Conservation (phyloP, 179 eudicot species). For the Carnegiea gigantea region DNA sequence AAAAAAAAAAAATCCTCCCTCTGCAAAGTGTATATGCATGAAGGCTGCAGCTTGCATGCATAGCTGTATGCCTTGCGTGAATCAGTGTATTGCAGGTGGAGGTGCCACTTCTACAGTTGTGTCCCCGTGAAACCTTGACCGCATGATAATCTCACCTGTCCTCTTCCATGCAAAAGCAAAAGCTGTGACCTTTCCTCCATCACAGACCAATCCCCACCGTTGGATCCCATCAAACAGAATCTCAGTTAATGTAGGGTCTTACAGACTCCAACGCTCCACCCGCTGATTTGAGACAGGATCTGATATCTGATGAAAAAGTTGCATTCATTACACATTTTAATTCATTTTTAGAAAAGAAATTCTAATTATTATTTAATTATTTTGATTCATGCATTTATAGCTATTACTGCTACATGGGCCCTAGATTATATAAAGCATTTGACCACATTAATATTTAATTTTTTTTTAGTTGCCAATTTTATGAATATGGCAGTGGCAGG, state of each 20-base stretch:
- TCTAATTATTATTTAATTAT: background rate
- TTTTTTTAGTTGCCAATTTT: slow-evolving; percentile 6
- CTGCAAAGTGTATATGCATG: background rate
- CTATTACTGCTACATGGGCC: background rate
- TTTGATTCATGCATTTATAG: slow-evolving; percentile 13
- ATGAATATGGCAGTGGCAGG: background rate
- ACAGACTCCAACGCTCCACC: background rate
- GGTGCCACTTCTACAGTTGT: slow-evolving; percentile 20
- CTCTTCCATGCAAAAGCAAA: background rate
- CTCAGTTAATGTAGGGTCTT: background rate
- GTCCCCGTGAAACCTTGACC: slow-evolving; percentile 8
- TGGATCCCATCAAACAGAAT: slow-evolving; percentile 14
- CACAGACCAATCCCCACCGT: slow-evolving; percentile 23
- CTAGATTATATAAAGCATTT: slow-evolving; percentile 14
- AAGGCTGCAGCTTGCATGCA: background rate
- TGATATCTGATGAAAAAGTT: slow-evolving; percentile 6
- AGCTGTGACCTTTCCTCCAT: slow-evolving; percentile 17
- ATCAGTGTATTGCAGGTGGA: slow-evolving; percentile 10
- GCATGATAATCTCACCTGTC: slow-evolving; percentile 10
- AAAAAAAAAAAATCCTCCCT: no score
- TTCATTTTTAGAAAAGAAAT: background rate
- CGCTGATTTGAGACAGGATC: background rate
- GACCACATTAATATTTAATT: slow-evolving; percentile 5
- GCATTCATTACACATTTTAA: slow-evolving; percentile 7
- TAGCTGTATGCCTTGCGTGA: slow-evolving; percentile 14